Conservation (phyloP, 2,329 filamentous ascomycete species). For the Fusarium sp. region DNA sequence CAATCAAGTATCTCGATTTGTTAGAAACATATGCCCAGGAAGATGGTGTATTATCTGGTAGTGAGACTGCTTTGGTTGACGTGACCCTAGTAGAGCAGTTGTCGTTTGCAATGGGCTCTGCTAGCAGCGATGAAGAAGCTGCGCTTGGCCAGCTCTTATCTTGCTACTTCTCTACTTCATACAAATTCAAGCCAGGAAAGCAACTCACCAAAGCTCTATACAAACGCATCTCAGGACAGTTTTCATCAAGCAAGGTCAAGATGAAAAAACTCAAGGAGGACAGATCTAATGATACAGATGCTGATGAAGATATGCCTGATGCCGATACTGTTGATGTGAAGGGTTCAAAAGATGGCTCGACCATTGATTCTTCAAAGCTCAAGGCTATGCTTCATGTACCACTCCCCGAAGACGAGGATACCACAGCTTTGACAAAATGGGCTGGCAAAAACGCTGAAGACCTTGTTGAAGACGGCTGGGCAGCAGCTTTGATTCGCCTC, state of each 20-base stretch:
- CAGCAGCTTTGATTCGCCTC: constrained; percentile 74
- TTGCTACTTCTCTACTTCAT: constrained; percentile 62
- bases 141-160: constrained; percentile 67
- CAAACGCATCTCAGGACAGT: constrained; percentile 43
- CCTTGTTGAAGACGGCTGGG: constrained; percentile 78
- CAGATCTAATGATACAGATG: constrained; percentile 8
- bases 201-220: constrained; percentile 42
- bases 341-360: constrained; percentile 5
- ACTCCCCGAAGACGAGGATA: constrained; percentile 58
- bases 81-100: constrained; percentile 80
- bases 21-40: constrained; percentile 57
- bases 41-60: constrained; percentile 38
- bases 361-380: constrained; percentile 55
- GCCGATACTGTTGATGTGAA: not conserved
- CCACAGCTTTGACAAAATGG: constrained; percentile 69
- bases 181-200: constrained; percentile 57
- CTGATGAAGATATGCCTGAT: constrained; percentile 32
- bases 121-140: constrained; percentile 52
- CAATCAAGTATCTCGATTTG: constrained; percentile 84
- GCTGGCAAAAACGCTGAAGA: constrained; percentile 79
- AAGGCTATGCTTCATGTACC: constrained; percentile 61
- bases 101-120: constrained; percentile 68
- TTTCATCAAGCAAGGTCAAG: constrained; percentile 41
- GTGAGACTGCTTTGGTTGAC: constrained; percentile 66
- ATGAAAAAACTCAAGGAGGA: constrained; percentile 33